Percentiles rank a stretch among this genome's conserved stretches.
Conservation (phyloP, 352 stramenopile genomes). For the Peronosclerospora sorghi region DNA sequence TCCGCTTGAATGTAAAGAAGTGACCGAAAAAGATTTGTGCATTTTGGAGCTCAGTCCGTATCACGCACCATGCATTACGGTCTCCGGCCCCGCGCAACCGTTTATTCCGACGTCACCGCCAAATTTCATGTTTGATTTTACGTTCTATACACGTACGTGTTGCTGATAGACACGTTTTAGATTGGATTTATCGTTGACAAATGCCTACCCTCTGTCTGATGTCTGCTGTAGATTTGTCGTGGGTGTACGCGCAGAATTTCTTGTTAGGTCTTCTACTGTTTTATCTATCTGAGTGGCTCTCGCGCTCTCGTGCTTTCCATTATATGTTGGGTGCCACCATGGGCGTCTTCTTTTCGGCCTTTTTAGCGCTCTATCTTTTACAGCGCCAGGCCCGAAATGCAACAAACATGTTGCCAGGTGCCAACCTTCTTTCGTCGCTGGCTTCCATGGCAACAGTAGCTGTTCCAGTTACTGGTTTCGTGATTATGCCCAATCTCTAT, state of each 20-base stretch:
- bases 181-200: not conserved
- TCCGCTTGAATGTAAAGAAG: conserved; percentile 31
- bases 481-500: conserved; percentile 70
- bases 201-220: not conserved
- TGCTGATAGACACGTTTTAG: not conserved
- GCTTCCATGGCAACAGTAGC: conserved; percentile 58
- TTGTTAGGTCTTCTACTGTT: conserved; percentile 56
- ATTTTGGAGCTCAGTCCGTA: conserved; percentile 66
- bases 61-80: conserved; percentile 68
- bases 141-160: conserved; percentile 63
- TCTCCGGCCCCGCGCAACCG: conserved; percentile 35
- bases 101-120: conserved; percentile 43
- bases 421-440: conserved; percentile 53
- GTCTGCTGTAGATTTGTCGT: conserved; percentile 38
- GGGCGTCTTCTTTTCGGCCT: conserved; percentile 65
- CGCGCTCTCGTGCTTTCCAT: conserved; percentile 68
- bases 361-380: conserved; percentile 71
- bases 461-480: conserved; percentile 63
- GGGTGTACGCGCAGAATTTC: conserved; percentile 66
- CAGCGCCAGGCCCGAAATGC: conserved; percentile 62
- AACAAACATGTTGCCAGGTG: conserved; percentile 58
- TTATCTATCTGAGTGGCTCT: conserved; percentile 52
- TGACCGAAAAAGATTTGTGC: conserved; percentile 22
- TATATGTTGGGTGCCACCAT: conserved; percentile 56
- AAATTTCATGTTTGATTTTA: conserved; percentile 34